phyloP scores from a whole-genome alignment of 2,329 filamentous ascomycete genomes.

The Fusarium denticulatum region DNA sequence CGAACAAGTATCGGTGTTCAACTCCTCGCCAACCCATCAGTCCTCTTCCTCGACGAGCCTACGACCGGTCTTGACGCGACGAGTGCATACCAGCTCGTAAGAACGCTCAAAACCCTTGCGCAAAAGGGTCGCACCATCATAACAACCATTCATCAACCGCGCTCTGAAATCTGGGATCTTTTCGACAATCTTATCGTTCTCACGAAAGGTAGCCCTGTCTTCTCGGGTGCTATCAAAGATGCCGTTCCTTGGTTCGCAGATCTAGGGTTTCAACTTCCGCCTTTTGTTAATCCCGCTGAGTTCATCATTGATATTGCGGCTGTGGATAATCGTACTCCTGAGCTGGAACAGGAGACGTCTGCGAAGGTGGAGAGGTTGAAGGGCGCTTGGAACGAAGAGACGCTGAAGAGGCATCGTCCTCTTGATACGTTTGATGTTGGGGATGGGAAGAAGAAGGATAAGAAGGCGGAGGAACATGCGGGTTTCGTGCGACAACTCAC shows the following conservation, averaged over 20 bases:
- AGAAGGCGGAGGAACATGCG: conserved; percentile 55
- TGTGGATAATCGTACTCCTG: conserved; percentile 75
- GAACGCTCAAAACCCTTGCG: conserved; percentile 74
- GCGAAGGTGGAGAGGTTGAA: conserved; percentile 70
- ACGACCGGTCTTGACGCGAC: conserved; percentile 82
- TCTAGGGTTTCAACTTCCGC: conserved; percentile 69
- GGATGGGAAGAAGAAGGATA: conserved; percentile 24
- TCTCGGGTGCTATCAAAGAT: conserved; percentile 67
- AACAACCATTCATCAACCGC: conserved; percentile 79
- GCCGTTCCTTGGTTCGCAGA: conserved; percentile 72
- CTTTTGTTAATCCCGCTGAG: conserved; percentile 82
- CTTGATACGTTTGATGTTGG: conserved; percentile 15
- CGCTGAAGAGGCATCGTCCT: conserved; percentile 40
- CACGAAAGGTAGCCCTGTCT: conserved; percentile 73
- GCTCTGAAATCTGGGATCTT: conserved; percentile 81
- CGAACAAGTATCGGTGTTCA: conserved; percentile 82
- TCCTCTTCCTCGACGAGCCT: conserved; percentile 82
- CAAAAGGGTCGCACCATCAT: conserved; percentile 76
- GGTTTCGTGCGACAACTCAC: conserved; percentile 69
- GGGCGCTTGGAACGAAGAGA: conserved; percentile 64
- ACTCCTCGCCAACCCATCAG: conserved; percentile 79
- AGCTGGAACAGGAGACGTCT: conserved; percentile 69
- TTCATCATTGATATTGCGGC: conserved; percentile 79
- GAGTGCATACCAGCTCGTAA: conserved; percentile 77
- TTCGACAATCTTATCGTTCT: conserved; percentile 78